Base-by-base conservation (phyloP, 2,329 filamentous ascomycete species). In the Emydomyces testavorans region DNA sequence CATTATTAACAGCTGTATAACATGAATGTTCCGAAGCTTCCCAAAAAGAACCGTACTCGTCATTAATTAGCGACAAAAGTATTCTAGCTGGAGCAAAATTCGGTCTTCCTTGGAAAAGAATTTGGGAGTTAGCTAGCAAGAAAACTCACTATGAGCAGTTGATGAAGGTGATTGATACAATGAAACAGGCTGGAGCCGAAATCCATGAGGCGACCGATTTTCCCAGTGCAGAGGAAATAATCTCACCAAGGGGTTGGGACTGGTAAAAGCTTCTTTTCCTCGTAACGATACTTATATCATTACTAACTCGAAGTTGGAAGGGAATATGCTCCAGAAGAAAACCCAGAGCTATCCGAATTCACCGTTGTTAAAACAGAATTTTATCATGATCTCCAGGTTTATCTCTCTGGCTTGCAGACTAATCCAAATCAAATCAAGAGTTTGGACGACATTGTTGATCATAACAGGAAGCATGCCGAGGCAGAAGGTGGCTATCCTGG, bases 131-230 rank as follows among this genome's bases (percentile, higher is more conserved):
- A 38, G 76, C 78, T 0, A 72, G 78, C 35, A 54, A 62, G 0
- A 41, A 29, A 18, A 18, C 21, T 10, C 41, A 47, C n/a, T 51
- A 51, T 38, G 21, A 51, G 4, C 67, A 71, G 5, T 71, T 87
- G 2, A 60, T 74, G 56, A 60, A 65, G 1, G 56, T 77, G 1
- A 57, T 85, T 8, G 58, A 67, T 0, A 58, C 78, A 20, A 75
- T 88, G 29, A 57, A 75, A 57, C 60, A 62, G 0, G 77, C 78
- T 0, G 83, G 84, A 1, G 83, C 80, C 0, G 81, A 72, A 1
- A 71, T 88, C 34, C 68, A 86, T 57, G 84, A 86, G 57, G 73
- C 73, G 26, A 85, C 81, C 0, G 83, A 88, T 58, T 71, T 88
- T 1, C 77, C 78, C 18, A 69, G 78, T 59, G 75, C 78, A 56